Evolutionary conservation across 2,329 filamentous ascomycete genomes (phyloP).

Genomic region (Emydomyces testavorans): DNA sequence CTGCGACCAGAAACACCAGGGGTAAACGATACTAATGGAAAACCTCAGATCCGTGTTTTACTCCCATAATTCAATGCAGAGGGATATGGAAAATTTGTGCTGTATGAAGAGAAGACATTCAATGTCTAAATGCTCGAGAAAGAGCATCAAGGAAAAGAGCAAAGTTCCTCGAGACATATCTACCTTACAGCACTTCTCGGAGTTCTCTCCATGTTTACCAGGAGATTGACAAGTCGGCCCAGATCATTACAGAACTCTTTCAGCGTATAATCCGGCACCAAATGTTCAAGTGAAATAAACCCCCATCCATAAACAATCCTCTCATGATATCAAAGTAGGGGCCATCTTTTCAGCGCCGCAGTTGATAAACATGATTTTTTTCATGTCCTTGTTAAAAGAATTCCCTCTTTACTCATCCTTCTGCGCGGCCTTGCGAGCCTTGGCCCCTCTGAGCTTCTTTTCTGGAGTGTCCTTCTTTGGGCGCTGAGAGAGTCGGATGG

Average conservation of each 20-base stretch:
- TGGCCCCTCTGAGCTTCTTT: conserved; percentile 65
- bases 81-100: neutral
- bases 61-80: neutral
- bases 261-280: neutral
- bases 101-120: neutral
- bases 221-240: neutral
- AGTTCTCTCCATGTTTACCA: conserved; percentile 5
- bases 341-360: conserved; percentile 14
- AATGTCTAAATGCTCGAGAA: neutral
- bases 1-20: neutral
- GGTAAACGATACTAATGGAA: neutral
- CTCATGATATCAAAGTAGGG: conserved; percentile 17
- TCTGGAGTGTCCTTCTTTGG: conserved; percentile 63
- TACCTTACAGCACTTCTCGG: conserved; percentile 4
- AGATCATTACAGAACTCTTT: conserved; percentile 3
- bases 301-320: conserved; percentile 1
- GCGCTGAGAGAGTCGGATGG: conserved; percentile 68
- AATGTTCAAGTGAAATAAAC: neutral
- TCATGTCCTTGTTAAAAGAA: neutral
- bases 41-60: neutral
- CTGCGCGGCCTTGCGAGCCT: conserved; percentile 57
- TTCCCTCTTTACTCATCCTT: conserved; percentile 26
- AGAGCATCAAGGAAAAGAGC: neutral
- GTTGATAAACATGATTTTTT: conserved; percentile 6
- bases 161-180: conserved; percentile 1